Evolutionary conservation across 139 green algal species (phyloP), one percentile per base, ranked within the genome.

Genomic region (Chlorella vulgaris): DNA sequence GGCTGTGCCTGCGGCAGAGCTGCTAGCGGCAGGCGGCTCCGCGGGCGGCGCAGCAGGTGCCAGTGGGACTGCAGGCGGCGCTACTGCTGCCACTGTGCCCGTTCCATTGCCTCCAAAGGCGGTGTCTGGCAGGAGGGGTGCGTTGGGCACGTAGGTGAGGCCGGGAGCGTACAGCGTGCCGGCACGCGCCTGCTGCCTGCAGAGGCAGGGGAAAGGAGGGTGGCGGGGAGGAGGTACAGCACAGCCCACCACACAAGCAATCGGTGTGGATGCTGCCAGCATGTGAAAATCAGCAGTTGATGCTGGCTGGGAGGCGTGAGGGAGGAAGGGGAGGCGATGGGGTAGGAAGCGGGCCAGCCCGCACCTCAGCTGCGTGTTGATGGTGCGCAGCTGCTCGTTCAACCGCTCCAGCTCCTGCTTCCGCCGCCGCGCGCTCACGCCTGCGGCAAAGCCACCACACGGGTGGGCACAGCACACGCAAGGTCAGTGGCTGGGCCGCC

Each of bases 321-420:
- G 47, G 47, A 58, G 47, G 47, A 58, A 15, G 47, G 10, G 47
- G 47, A 15, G 47, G 15, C 47, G 15, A 58, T 58, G 47, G 10
- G 10, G 47, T 58, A 31, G 18, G 18, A 5, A 29, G 28, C 18
- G 28, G 55, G 5, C 15, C 55, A 28, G 65, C 6, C 33, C 65
- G 3, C 19, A 47, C 65, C 95, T 77, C 24, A 98, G 87, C 42
- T 84, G 86, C 74, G 95, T 83, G 88, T 98, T 98, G 89, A 98
- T 97, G 68, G 93, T 94, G 33, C 95, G 85, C 60, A 95, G 87
- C 89, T 97, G 93, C 79, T 98, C 95, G 81, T 98, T 98, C 26
- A 98, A 88, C 2, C 86, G 86, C 86, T 98, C 93, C 47, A 97
- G 40, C 86, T 98, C 94, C 26, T 89, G 81, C 89, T 98, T 98